These are phyloP conservation scores for Sarcodon sp. DNA, from an alignment of 768 basidiomycete species.

Conservation along the genomic window DNA sequence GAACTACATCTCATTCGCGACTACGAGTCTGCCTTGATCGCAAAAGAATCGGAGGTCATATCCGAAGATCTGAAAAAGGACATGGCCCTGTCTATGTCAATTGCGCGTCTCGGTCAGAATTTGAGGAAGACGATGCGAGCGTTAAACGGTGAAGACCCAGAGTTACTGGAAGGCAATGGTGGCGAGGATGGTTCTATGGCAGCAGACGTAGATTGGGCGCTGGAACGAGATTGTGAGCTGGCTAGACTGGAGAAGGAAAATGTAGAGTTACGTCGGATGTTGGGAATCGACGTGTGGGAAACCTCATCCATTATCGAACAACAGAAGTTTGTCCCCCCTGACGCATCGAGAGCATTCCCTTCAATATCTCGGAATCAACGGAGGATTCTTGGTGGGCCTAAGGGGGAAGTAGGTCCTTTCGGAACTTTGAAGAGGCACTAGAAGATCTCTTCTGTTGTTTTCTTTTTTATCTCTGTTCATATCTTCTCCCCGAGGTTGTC, in stretches of 20 bases:
- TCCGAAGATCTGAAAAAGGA: slow-evolving; percentile 43
- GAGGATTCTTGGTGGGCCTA: no score
- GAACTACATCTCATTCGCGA: slow-evolving; percentile 84
- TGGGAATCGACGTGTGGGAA: slow-evolving; percentile 22
- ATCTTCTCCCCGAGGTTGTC: no score
- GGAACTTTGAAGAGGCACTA: no score
- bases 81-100: slow-evolving; percentile 52
- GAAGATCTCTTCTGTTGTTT: no score
- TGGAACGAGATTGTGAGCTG: slow-evolving; percentile 89
- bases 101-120: slow-evolving; percentile 56
- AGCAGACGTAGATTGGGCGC: slow-evolving; percentile 48
- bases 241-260: slow-evolving; percentile 84
- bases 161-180: background rate
- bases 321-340: no score
- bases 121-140: slow-evolving; percentile 61
- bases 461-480: no score
- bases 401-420: no score
- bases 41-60: slow-evolving; percentile 57
- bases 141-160: slow-evolving; percentile 49
- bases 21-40: slow-evolving; percentile 78
- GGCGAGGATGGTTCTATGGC: slow-evolving; percentile 8
- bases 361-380: no score
- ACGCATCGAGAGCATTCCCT: no score
- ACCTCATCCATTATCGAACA: slow-evolving; percentile 4
- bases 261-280: slow-evolving; percentile 58